Percentiles rank a stretch among this genome's conserved stretches.
phyloP scores from a whole-genome alignment of 352 stramenopile genomes.

The Phytophthora ramorum region DNA sequence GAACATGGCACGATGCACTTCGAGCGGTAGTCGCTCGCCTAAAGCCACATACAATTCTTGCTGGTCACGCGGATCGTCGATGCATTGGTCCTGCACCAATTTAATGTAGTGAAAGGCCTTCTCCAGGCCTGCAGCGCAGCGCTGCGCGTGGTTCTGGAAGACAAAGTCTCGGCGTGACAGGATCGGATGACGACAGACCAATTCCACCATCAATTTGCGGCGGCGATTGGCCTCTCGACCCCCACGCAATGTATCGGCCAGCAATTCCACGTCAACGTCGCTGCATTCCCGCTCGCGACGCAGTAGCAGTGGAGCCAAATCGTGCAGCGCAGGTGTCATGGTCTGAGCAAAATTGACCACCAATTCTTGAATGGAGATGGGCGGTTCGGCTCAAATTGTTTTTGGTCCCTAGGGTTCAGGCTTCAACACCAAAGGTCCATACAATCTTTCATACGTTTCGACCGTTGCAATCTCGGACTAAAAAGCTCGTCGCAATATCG shows the following conservation, averaged over 20 bases:
- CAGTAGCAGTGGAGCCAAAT: conserved; percentile 26
- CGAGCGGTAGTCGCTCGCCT: conserved; percentile 31
- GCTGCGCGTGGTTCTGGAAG: conserved; percentile 32
- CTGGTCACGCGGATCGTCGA: conserved; percentile 29
- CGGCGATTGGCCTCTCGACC: conserved; percentile 34
- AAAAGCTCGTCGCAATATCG: not conserved
- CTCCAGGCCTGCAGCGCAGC: conserved; percentile 29
- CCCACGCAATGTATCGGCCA: conserved; percentile 26
- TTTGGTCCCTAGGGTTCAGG: not conserved
- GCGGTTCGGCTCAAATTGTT: not conserved
- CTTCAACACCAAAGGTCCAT: not conserved
- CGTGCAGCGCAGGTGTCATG: conserved; percentile 26
- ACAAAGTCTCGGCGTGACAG: conserved; percentile 25
- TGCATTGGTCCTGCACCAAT: conserved; percentile 19
- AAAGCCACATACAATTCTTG: conserved; percentile 31
- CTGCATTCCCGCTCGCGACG: conserved; percentile 27
- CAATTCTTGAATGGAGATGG: conserved; percentile 35
- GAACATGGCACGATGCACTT: conserved; percentile 40
- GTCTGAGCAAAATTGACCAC: conserved; percentile 7
- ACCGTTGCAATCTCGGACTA: not conserved
- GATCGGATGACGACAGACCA: conserved; percentile 24
- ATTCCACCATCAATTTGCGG: conserved; percentile 36
- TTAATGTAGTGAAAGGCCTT: conserved; percentile 39
- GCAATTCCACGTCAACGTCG: conserved; percentile 26
- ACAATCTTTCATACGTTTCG: not conserved